A percentile compares a stretch with the other conserved stretches of the same genome.
Evolutionary conservation across 805 yeast genomes (phyloP).

Genomic region (Ogataea ramenticola): DNA sequence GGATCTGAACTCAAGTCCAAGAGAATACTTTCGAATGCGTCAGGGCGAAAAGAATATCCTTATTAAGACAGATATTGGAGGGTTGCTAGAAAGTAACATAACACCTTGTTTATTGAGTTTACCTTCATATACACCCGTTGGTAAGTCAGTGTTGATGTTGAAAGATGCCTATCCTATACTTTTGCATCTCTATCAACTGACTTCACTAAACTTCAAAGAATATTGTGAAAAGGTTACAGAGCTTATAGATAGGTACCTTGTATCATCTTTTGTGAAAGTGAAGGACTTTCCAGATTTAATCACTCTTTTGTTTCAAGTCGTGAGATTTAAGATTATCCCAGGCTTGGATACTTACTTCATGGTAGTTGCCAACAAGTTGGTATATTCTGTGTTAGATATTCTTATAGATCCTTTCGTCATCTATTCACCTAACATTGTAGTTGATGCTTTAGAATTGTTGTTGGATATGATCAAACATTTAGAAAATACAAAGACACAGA

Average conservation of each 20-base stretch:
- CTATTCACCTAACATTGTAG: conserved; percentile 8
- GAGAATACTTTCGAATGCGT: neutral
- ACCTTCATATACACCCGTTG: conserved; percentile 22
- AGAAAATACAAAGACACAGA: neutral
- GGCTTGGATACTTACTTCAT: conserved; percentile 10
- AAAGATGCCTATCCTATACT: conserved; percentile 17
- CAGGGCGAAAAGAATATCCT: conserved; percentile 11
- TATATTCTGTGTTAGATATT: conserved; percentile 16
- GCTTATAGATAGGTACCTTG: conserved; percentile 17
- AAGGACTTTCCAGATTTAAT: conserved; percentile 18
- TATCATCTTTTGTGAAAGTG: conserved; percentile 20
- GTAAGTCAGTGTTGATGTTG: conserved; percentile 13
- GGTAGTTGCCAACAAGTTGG: conserved; percentile 14
- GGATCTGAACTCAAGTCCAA: neutral
- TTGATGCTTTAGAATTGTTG: conserved; percentile 4
- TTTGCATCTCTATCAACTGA: conserved; percentile 7
- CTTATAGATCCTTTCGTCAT: conserved; percentile 20
- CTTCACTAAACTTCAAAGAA: conserved; percentile 4
- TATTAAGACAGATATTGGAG: conserved; percentile 13
- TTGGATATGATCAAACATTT: neutral
- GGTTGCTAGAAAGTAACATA: conserved; percentile 16
- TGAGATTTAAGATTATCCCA: conserved; percentile 7
- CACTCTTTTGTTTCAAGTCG: conserved; percentile 7
- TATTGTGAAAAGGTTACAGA: conserved; percentile 10
- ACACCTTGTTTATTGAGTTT: conserved; percentile 21